phyloP scores from a whole-genome alignment of 192 early-diverging fungal genomes.

The Dissophora globulifera region DNA sequence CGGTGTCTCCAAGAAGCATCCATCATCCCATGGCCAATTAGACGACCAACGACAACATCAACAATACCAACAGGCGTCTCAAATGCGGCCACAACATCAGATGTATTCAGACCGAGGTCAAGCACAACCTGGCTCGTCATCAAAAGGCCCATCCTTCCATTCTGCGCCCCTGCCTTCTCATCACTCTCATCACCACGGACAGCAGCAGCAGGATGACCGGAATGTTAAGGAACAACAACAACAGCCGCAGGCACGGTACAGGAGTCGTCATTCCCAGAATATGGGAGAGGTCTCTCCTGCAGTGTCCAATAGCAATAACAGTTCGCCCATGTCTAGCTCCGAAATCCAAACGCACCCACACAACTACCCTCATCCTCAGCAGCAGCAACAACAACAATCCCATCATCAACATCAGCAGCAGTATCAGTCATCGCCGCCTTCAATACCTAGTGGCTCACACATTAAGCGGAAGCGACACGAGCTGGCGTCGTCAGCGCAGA shows the following conservation, averaged over 20 bases:
- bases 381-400: no score
- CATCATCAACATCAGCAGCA: no score
- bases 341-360: conserved; percentile 20
- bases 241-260: conserved; percentile 11
- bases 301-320: background rate
- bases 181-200: background rate
- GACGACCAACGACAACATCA: no score
- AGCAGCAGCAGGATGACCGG: no score
- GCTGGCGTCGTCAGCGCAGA: background rate
- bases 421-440: background rate
- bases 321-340: conserved; percentile 31
- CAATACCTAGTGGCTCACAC: background rate
- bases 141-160: conserved; percentile 14
- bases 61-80: no score
- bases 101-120: conserved; percentile 12
- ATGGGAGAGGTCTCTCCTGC: conserved; percentile 2
- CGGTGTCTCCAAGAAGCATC: conserved; percentile 10
- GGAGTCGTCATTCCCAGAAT: conserved; percentile 10
- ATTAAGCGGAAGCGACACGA: conserved; percentile 30
- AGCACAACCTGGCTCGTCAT: background rate
- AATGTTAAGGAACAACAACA: no score
- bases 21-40: no score
- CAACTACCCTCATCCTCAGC: no score
- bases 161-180: conserved; percentile 37
- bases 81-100: background rate